Evolutionary conservation across 257 asterid species (phyloP).

Genomic region (Solanum etuberosum): DNA sequence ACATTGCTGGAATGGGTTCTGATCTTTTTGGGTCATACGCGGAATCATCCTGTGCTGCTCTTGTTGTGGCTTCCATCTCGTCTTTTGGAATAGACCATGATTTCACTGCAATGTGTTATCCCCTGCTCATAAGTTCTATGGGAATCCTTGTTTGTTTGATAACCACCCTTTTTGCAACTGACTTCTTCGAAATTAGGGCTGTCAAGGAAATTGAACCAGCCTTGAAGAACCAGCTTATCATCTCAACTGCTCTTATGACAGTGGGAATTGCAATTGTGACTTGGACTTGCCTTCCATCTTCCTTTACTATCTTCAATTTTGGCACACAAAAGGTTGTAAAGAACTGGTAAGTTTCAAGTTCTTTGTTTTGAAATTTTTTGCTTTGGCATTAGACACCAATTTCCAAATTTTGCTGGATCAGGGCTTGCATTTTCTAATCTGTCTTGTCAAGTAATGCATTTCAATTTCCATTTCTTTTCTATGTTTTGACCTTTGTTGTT

Average conservation of each 20-base stretch:
- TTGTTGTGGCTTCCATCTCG: neutral
- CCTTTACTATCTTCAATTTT: constrained; percentile 72
- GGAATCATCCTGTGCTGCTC: neutral
- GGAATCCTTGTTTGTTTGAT: constrained; percentile 77
- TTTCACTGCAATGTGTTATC: constrained; percentile 72
- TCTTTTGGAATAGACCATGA: constrained; percentile 39
- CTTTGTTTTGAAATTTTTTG: neutral
- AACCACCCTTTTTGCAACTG: constrained; percentile 44
- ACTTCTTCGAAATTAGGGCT: neutral
- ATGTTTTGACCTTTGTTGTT: neutral
- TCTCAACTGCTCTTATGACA: constrained; percentile 78
- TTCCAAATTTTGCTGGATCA: neutral
- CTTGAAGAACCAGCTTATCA: constrained; percentile 62
- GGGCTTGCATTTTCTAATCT: neutral
- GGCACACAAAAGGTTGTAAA: constrained; percentile 66
- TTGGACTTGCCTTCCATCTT: constrained; percentile 66
- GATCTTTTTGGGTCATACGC: neutral
- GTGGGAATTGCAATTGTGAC: constrained; percentile 60
- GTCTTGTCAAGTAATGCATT: neutral
- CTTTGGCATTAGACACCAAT: neutral
- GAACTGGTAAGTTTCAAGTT: constrained; percentile 23
- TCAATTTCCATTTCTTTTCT: neutral
- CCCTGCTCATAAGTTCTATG: constrained; percentile 73
- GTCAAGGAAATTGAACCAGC: constrained; percentile 13
- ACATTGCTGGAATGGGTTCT: constrained; percentile 59